These are phyloP conservation scores for Trichoderma sp. DNA, from an alignment of 2,329 filamentous ascomycete species.

Conservation along the genomic window DNA sequence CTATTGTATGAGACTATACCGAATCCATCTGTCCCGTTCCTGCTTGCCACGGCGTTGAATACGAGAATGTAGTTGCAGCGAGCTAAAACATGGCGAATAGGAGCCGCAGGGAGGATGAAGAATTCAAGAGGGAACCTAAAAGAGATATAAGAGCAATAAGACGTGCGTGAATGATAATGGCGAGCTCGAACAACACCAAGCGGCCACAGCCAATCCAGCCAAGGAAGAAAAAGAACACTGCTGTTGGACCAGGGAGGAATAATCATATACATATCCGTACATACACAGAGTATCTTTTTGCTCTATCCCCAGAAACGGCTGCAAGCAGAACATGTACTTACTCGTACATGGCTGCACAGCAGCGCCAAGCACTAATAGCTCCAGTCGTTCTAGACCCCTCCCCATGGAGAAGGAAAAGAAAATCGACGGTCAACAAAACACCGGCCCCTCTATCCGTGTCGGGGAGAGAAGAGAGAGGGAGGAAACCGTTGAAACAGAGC, in stretches of 20 bases:
- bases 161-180: neutral
- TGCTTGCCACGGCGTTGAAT: neutral
- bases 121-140: neutral
- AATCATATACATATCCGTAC: neutral
- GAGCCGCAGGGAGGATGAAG: neutral
- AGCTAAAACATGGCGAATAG: neutral
- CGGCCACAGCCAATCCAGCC: neutral
- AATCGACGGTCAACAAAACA: neutral
- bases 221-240: neutral
- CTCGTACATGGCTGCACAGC: neutral
- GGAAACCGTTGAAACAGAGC: neutral
- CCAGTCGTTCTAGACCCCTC: slow-evolving; percentile 4
- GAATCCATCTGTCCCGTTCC: neutral
- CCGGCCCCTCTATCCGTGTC: neutral
- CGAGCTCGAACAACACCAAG: neutral
- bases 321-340: neutral
- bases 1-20: neutral
- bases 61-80: neutral
- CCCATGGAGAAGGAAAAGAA: neutral
- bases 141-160: neutral
- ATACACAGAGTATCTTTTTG: neutral
- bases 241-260: neutral
- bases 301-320: neutral
- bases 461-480: neutral
- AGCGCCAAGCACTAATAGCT: neutral